These are phyloP conservation scores for Verticillium tricorpus DNA, from an alignment of 2,329 filamentous ascomycete genomes.

Conservation along the genomic window DNA sequence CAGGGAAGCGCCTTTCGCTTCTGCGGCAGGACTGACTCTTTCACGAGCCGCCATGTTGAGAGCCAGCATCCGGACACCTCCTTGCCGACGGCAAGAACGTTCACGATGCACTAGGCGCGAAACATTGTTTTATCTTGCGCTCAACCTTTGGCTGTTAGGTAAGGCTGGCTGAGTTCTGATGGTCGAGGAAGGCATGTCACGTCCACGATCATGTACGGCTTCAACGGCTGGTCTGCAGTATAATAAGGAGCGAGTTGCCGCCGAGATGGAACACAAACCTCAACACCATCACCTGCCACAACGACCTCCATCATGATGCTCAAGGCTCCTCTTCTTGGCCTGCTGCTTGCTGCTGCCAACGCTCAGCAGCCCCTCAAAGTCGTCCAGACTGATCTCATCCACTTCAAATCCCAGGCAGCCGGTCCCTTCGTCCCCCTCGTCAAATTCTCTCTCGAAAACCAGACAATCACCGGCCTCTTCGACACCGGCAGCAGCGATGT, in stretches of 20 bases:
- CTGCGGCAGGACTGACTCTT: not conserved
- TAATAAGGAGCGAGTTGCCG: not conserved
- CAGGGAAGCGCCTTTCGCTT: not conserved
- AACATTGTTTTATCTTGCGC: not conserved
- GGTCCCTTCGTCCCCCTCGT: not conserved
- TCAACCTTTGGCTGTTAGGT: not conserved
- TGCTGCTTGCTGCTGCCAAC: not conserved
- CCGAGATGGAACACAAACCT: too few relatives aligned
- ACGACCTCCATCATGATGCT: not conserved
- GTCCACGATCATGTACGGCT: not conserved
- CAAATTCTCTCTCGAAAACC: not conserved
- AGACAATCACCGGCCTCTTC: conserved; percentile 2
- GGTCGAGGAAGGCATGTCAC: not conserved
- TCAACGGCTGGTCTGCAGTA: not conserved
- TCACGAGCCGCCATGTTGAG: not conserved
- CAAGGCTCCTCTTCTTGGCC: not conserved
- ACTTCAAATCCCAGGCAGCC: not conserved
- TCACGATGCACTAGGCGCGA: not conserved
- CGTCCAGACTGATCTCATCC: not conserved
- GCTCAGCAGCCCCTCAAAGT: not conserved
- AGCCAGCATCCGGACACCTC: not conserved
- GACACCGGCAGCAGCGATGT: conserved; percentile 6
- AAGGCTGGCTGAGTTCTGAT: not conserved
- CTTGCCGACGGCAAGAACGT: not conserved
- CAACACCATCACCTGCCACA: not conserved